Conservation (phyloP, 2,329 filamentous ascomycete genomes). For the Bisporella sp. region DNA sequence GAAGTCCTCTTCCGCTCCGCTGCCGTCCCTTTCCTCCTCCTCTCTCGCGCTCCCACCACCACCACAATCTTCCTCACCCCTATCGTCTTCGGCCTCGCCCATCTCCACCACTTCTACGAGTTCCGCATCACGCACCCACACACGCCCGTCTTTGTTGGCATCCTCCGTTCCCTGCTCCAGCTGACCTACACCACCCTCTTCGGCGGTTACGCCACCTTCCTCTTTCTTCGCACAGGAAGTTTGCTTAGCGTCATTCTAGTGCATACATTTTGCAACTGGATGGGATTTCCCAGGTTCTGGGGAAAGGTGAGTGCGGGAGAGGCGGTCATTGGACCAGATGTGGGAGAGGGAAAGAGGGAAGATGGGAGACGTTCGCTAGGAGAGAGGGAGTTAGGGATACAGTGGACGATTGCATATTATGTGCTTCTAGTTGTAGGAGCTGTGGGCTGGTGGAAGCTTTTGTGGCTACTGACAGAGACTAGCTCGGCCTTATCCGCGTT, state of each 20-base stretch:
- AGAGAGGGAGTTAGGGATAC: slow-evolving; percentile 31
- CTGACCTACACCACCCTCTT: slow-evolving; percentile 89
- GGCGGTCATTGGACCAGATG: slow-evolving; percentile 17
- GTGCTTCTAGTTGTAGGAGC: slow-evolving; percentile 65
- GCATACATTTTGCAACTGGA: slow-evolving; percentile 88
- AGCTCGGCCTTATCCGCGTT: slow-evolving; percentile 37
- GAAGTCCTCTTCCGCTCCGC: slow-evolving; percentile 90
- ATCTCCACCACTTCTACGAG: slow-evolving; percentile 94
- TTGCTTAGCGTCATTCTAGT: slow-evolving; percentile 67
- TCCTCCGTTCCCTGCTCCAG: slow-evolving; percentile 73
- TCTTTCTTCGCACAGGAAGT: slow-evolving; percentile 80
- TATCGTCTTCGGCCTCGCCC: slow-evolving; percentile 85
- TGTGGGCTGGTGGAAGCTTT: slow-evolving; percentile 58
- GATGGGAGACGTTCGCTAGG: slow-evolving; percentile 19
- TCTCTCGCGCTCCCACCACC: slow-evolving; percentile 45
- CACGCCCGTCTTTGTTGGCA: slow-evolving; percentile 52
- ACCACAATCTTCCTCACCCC: slow-evolving; percentile 75
- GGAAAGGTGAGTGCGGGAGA: slow-evolving; percentile 53
- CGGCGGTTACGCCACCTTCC: slow-evolving; percentile 85
- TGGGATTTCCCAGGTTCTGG: slow-evolving; percentile 83
- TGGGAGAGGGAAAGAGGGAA: slow-evolving; percentile 31
- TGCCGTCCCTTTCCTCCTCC: slow-evolving; percentile 73
- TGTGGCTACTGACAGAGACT: slow-evolving; percentile 69
- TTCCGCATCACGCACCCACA: slow-evolving; percentile 75
- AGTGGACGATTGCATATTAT: slow-evolving; percentile 78